Conservation (phyloP, 1,139 yeast genomes). For the Candida sanyaensis region DNA sequence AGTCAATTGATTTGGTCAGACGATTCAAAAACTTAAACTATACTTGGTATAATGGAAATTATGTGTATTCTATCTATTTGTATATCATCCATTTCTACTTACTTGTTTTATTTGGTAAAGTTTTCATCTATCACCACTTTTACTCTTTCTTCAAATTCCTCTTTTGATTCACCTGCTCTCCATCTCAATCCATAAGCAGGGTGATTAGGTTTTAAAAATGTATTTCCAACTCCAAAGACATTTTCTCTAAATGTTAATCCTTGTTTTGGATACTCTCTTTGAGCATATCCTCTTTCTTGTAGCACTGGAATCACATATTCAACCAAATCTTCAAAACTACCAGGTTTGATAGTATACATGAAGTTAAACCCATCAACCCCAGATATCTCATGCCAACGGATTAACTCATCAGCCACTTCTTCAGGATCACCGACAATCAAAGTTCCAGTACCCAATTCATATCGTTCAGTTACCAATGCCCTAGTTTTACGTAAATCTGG, state of each 20-base stretch:
- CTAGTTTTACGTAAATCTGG: conserved; percentile 22
- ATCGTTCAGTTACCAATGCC: conserved; percentile 20
- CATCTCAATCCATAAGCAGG: conserved; percentile 39
- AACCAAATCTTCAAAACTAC: conserved; percentile 24
- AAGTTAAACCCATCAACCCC: conserved; percentile 27
- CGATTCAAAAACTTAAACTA: too few species aligned
- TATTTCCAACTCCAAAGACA: conserved; percentile 19
- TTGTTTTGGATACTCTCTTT: conserved; percentile 25
- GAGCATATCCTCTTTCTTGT: conserved; percentile 22
- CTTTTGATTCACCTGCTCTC: conserved; percentile 34
- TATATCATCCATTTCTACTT: not conserved
- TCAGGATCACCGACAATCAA: conserved; percentile 22
- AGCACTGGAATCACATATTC: conserved; percentile 23
- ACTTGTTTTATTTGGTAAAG: not conserved
- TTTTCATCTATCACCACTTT: conserved; percentile 15
- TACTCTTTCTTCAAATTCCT: conserved; percentile 28
- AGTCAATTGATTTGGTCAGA: too few species aligned
- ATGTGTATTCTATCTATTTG: too few species aligned
- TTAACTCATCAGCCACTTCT: conserved; percentile 26
- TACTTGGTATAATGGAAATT: too few species aligned
- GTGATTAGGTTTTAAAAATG: conserved; percentile 22
- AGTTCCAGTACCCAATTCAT: conserved; percentile 24
- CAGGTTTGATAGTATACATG: conserved; percentile 24
- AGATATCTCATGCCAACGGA: conserved; percentile 25
- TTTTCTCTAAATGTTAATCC: conserved; percentile 22